A percentile compares a stretch with the other conserved stretches of the same genome.
phyloP scores from a whole-genome alignment of 768 basidiomycete species.

The Fomitopsis pulvina region DNA sequence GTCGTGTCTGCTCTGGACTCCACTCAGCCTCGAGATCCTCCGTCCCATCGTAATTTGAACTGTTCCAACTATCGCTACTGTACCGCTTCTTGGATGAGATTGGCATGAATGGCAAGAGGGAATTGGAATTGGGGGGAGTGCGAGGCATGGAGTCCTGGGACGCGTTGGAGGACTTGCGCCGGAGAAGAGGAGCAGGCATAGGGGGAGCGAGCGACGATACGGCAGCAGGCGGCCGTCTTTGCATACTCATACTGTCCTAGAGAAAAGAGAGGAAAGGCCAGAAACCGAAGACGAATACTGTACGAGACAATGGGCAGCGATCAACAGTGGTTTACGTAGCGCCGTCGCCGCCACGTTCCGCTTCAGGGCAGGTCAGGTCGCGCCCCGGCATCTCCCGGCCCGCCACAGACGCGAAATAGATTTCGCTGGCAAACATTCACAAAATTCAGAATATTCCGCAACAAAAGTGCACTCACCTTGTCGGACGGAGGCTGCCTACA shows the following conservation, averaged over 20 bases:
- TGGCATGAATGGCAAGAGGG: constrained; percentile 46
- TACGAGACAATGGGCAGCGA: constrained; percentile 18
- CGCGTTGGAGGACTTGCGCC: constrained; percentile 42
- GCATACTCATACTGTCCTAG: constrained; percentile 25
- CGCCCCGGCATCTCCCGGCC: not conserved
- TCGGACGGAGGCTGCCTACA: too few relatives aligned
- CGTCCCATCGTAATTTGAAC: constrained; percentile 59
- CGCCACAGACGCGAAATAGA: constrained; percentile 9
- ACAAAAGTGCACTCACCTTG: too few relatives aligned
- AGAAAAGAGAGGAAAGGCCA: constrained; percentile 14
- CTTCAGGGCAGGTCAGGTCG: constrained; percentile 8
- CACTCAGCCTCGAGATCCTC: constrained; percentile 66
- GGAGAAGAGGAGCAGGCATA: constrained; percentile 52
- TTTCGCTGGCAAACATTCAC: not conserved
- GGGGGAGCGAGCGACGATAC: constrained; percentile 54
- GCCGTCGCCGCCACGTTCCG: constrained; percentile 5
- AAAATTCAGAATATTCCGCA: too few relatives aligned
- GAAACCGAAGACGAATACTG: constrained; percentile 13
- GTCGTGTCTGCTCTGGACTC: constrained; percentile 64
- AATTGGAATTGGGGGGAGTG: constrained; percentile 46
- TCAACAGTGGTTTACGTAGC: constrained; percentile 5
- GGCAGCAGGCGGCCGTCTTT: constrained; percentile 41
- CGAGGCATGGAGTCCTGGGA: constrained; percentile 49
- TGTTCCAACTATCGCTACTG: constrained; percentile 82
- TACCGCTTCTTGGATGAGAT: constrained; percentile 42